Conservation (phyloP, 768 basidiomycete species). For the Leucocoprinus birnbaumii region DNA sequence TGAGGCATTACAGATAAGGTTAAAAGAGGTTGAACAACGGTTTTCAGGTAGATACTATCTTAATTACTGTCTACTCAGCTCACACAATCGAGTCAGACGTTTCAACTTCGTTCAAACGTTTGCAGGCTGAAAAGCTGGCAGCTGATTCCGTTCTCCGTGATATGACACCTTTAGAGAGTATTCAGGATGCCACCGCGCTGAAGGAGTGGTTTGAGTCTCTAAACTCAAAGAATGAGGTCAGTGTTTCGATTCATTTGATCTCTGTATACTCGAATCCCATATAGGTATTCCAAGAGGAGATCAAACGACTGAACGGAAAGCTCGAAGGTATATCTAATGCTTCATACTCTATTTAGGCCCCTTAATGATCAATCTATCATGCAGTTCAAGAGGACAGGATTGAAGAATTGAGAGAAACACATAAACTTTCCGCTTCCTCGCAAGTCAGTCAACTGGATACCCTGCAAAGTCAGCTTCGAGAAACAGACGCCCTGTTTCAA, state of each 20-base stretch:
- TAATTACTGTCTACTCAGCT: background rate
- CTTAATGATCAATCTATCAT: background rate
- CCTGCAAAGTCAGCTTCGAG: conserved; percentile 63
- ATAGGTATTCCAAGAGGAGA: conserved; percentile 74
- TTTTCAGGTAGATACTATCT: conserved; percentile 53
- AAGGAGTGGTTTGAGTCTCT: conserved; percentile 71
- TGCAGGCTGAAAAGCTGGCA: conserved; percentile 70
- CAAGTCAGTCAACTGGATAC: conserved; percentile 72
- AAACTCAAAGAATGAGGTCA: conserved; percentile 67
- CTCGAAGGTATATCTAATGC: conserved; percentile 56
- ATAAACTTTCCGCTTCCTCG: conserved; percentile 76
- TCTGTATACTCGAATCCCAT: background rate
- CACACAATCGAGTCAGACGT: conserved; percentile 51
- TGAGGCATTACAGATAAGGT: conserved; percentile 60
- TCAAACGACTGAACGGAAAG: conserved; percentile 69
- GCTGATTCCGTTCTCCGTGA: conserved; percentile 69
- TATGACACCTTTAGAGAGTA: conserved; percentile 65
- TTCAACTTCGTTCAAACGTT: conserved; percentile 70
- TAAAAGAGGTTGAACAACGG: conserved; percentile 74
- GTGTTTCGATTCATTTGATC: conserved; percentile 15
- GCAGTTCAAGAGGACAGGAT: conserved; percentile 82
- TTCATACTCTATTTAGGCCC: background rate
- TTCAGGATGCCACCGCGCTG: conserved; percentile 63
- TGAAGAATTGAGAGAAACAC: conserved; percentile 83
- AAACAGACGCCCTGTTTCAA: conserved; percentile 67